Percentiles rank a stretch among this genome's conserved stretches.
Conservation (phyloP, 306 rosid species). For the Vigna angularis region DNA sequence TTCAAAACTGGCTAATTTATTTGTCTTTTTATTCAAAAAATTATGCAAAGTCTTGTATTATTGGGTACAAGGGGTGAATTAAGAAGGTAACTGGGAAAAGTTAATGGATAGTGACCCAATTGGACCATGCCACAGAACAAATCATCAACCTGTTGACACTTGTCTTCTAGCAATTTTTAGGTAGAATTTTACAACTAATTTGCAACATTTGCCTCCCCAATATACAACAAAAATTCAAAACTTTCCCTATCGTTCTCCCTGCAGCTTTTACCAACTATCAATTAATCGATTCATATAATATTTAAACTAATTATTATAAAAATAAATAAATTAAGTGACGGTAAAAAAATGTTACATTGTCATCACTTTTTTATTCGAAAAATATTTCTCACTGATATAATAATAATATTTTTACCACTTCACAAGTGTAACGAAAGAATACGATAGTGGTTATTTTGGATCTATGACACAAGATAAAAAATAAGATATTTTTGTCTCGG, state of each 20-base stretch:
- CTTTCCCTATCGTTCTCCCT: not conserved
- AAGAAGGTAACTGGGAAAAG: constrained; percentile 9
- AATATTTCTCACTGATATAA: too few species aligned
- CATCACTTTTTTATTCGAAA: too few species aligned
- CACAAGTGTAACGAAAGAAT: too few species aligned
- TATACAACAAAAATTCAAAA: not conserved
- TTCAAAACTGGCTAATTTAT: not conserved
- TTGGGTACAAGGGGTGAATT: not conserved
- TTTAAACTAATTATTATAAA: not conserved
- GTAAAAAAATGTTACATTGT: too few species aligned
- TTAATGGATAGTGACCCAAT: constrained; percentile 20
- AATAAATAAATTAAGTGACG: too few species aligned
- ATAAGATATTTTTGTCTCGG: too few species aligned
- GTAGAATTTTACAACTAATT: not conserved
- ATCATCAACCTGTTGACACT: not conserved
- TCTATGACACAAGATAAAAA: too few species aligned
- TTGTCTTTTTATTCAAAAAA: constrained; percentile 21
- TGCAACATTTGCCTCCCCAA: not conserved
- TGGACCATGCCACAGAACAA: not conserved
- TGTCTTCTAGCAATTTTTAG: not conserved
- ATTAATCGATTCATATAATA: not conserved
- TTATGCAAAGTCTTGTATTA: not conserved
- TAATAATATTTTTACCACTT: too few species aligned
- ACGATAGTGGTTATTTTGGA: too few species aligned
- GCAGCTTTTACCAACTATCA: not conserved